Base-by-base conservation (phyloP, 1,284 basidiomycete genomes). In the Laetiporus sulphureus region DNA sequence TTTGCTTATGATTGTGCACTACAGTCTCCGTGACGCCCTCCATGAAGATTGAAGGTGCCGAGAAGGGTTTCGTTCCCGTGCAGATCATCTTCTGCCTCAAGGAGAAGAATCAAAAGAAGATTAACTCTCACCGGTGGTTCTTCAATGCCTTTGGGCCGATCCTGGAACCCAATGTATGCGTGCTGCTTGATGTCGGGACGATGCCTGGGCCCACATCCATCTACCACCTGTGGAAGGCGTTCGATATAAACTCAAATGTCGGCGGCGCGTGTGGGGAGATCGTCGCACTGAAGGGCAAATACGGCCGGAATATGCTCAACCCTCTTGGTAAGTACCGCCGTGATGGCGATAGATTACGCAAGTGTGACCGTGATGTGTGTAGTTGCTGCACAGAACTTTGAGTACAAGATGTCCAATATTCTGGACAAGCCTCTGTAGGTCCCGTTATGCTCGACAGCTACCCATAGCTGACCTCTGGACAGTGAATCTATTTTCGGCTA, bases 211-310 rank as follows among this genome's bases (percentile, higher is more conserved):
- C 85, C 6, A 89, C 83, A 33, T 83, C 79, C 13, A 94, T 97
- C 56, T 98, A 97, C 62, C 90, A 96, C 56, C 68, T 98, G 8
- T 97, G 94, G 94, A 96, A 97, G 65, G 86, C 91, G 3, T 97
- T 98, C 50, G 93, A 97, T 59, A 86, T 93, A 65, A 93, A 96
- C 64, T 89, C 86, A 21, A 94, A 95, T 51, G 91, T 96, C 24
- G 94, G 92, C 0, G 94, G 95, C 21, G 94, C 95, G 4, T 96
- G 92, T 58, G 93, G 93, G n/a, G 93, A 96, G 68, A 95, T 96
- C 41, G 90, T 94, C 20, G 91, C 92, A 1, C 69, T 92, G 48
- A 94, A 93, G 65, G 91, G 91, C 34, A 86, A 81, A 63, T 88
- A 74, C 54, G 84, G 83, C 36, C 65, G 66, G 57, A 85, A 87